Percentiles rank a stretch among this genome's conserved stretches.
Conservation (phyloP, 208 protist genomes). For the Wallacemonas sp. region DNA sequence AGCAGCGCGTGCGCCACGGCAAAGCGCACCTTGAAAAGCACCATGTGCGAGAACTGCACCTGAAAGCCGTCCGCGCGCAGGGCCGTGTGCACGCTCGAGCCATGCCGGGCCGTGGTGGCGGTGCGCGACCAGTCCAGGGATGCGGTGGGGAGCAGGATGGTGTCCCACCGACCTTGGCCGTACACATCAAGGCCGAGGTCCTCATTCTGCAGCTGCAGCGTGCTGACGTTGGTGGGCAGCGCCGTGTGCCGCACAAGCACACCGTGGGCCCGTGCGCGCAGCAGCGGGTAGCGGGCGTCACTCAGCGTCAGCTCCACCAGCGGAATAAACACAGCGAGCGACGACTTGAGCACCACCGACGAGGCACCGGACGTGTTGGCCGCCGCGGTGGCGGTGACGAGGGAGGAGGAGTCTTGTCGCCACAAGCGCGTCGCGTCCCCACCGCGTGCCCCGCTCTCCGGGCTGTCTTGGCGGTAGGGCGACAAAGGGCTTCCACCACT, state of each 20-base stretch:
- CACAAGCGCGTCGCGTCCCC: not conserved
- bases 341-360: constrained; percentile 19
- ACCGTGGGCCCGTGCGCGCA: constrained; percentile 41
- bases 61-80: constrained; percentile 54
- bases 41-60: constrained; percentile 56
- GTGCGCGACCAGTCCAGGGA: constrained; percentile 42
- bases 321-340: constrained; percentile 39
- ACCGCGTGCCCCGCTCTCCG: not conserved
- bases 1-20: constrained; percentile 27
- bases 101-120: constrained; percentile 49
- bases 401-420: not conserved
- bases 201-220: constrained; percentile 39
- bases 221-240: constrained; percentile 22
- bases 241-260: constrained; percentile 35
- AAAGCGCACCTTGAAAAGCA: constrained; percentile 68
- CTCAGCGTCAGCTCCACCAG: constrained; percentile 58
- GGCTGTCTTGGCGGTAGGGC: not conserved
- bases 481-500: not conserved
- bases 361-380: too few species aligned
- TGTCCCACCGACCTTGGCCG: constrained; percentile 79
- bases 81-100: constrained; percentile 41
- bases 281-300: constrained; percentile 66
- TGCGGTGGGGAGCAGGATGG: constrained; percentile 41
- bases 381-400: not conserved
- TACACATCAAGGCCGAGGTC: constrained; percentile 49